Conservation (phyloP, 805 yeast genomes). For the Schizosaccharomyces octosporus region DNA sequence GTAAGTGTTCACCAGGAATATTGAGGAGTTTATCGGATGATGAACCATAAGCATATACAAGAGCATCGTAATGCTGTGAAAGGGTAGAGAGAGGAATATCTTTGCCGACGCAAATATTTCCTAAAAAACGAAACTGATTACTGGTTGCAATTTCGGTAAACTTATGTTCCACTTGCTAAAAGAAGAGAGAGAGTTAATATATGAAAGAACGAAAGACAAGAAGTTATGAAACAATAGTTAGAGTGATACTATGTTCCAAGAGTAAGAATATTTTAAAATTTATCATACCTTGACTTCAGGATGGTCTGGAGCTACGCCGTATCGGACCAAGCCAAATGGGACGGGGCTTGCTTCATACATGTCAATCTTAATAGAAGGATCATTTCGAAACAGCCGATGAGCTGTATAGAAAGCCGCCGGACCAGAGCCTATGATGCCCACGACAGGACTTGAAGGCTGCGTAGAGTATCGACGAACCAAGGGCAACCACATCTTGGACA, state of each 20-base stretch:
- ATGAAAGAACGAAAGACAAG: neutral
- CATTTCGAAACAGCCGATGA: slow-evolving; percentile 34
- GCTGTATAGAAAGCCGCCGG: slow-evolving; percentile 93
- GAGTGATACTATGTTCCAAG: neutral
- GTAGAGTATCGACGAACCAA: neutral
- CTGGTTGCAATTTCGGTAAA: slow-evolving; percentile 27
- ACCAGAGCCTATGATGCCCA: slow-evolving; percentile 82
- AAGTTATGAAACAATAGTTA: slow-evolving; percentile 12
- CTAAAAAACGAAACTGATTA: slow-evolving; percentile 31
- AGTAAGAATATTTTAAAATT: neutral
- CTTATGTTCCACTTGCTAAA: slow-evolving; percentile 29
- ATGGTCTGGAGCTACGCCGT: slow-evolving; percentile 98
- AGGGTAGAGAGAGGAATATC: slow-evolving; percentile 30
- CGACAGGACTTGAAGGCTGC: slow-evolving; percentile 5
- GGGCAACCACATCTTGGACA: no score
- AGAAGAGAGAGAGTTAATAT: neutral
- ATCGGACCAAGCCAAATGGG: slow-evolving; percentile 76
- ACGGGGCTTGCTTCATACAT: slow-evolving; percentile 67
- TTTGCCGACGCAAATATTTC: slow-evolving; percentile 46
- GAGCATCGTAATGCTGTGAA: slow-evolving; percentile 35
- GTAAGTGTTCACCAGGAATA: slow-evolving; percentile 31
- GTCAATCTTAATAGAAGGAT: slow-evolving; percentile 26
- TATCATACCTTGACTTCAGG: slow-evolving; percentile 53
- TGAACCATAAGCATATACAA: slow-evolving; percentile 64
- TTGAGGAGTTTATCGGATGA: slow-evolving; percentile 27